Percentiles rank a stretch among this genome's conserved stretches.
These are phyloP conservation scores for Irineochytrium annulatum DNA, from an alignment of 192 early-diverging fungal species.

Conservation along the genomic window DNA sequence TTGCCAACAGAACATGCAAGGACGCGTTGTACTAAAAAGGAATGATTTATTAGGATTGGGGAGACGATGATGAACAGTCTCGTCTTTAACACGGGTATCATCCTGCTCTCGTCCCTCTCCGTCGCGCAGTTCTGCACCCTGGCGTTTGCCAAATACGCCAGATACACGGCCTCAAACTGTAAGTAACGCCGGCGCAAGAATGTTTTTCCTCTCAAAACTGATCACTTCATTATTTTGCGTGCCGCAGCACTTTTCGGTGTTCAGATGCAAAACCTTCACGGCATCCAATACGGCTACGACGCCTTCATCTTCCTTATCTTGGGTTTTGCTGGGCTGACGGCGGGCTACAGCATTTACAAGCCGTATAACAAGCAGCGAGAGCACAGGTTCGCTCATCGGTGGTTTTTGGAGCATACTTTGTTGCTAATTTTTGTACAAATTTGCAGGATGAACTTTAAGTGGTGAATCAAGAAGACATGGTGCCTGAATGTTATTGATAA, in stretches of 20 bases:
- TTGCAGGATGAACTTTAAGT: conserved; percentile 23
- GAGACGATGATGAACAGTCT: conserved; percentile 60
- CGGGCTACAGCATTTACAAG: conserved; percentile 43
- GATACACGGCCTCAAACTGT: conserved; percentile 53
- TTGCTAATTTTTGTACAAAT: neutral
- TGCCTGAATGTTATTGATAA: too few species aligned
- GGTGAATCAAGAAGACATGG: too few species aligned
- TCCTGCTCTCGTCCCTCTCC: conserved; percentile 51
- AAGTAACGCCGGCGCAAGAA: conserved; percentile 17
- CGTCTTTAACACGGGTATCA: conserved; percentile 57
- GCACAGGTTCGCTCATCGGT: conserved; percentile 3
- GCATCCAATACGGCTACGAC: conserved; percentile 47
- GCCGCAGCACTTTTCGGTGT: conserved; percentile 51
- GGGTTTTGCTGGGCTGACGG: conserved; percentile 37
- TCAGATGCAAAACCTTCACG: conserved; percentile 47
- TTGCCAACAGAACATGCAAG: neutral
- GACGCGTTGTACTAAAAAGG: neutral
- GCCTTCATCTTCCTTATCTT: conserved; percentile 45
- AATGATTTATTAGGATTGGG: conserved; percentile 43
- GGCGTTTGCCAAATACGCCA: conserved; percentile 50
- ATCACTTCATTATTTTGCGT: conserved; percentile 10
- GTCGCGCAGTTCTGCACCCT: conserved; percentile 54
- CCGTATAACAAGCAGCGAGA: conserved; percentile 45
- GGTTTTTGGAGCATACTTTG: neutral
- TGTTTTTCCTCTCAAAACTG: too few species aligned